These are phyloP conservation scores for Ceratocystis harringtonii DNA, from an alignment of 2,329 filamentous ascomycete species.

Conservation along the genomic window DNA sequence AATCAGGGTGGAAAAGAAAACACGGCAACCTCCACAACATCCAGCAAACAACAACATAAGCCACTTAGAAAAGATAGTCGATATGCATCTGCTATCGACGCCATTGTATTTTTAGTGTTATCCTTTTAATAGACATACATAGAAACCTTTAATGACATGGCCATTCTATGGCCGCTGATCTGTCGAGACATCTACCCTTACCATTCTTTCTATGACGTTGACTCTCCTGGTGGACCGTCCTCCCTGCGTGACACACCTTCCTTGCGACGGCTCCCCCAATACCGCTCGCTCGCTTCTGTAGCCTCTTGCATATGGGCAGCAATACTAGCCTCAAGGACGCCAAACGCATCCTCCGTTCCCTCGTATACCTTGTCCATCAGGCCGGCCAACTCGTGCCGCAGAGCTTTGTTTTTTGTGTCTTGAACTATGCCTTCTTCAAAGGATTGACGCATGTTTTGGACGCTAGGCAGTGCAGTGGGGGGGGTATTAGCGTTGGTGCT, in stretches of 20 bases:
- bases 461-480: neutral
- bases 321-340: neutral
- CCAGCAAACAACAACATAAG: neutral
- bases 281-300: neutral
- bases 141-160: neutral
- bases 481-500: neutral
- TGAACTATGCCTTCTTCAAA: neutral
- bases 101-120: slow-evolving; percentile 4
- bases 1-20: neutral
- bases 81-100: no score
- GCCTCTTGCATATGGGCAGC: neutral
- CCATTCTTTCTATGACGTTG: no score
- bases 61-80: neutral
- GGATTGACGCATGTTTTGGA: neutral
- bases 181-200: neutral
- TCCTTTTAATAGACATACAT: neutral
- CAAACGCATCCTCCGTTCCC: neutral
- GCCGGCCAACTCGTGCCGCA: neutral
- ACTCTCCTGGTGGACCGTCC: no score
- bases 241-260: no score
- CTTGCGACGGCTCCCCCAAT: neutral
- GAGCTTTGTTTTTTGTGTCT: neutral
- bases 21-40: neutral
- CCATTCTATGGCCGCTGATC: neutral
- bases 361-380: neutral